Base-by-base conservation (phyloP, 179 eudicot genomes). In the Pouteria campechiana region DNA sequence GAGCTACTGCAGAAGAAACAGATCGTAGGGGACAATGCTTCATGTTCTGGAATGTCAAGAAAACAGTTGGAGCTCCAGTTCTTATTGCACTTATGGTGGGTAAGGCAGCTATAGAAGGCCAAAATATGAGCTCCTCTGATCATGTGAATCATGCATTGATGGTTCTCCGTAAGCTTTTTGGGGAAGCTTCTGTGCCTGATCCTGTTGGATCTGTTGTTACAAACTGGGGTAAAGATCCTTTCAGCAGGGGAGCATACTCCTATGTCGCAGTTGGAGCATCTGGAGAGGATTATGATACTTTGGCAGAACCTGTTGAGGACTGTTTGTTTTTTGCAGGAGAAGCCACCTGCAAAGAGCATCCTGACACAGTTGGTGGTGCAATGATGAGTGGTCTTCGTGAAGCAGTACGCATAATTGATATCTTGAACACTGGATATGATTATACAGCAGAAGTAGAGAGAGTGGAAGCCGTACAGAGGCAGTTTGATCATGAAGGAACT, bases 301-400 rank as follows among this genome's bases (percentile, higher is more conserved):
- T 92, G 48, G 99, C 94, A 20, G 69, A 70, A 53, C 99, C 99
- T 37, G 93, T 92, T 29, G 96, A 78, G 18, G 78, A 78, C 48
- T 83, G 94, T 67, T 57, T 92, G 41, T 87, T 92, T 72, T 92
- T 92, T 68, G 89, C 99, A 24, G 99, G 99, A 52, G 99, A 92
- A 74, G 99, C 99, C 37, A 92, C 99, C 18, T 92, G 99, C 69
- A 92, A 92, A 68, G 99, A 92, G 71, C 92, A 92, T 66, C 99
- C 99, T n/a, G 99, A 92, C 52, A 92, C 99, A 3, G 99, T 92
- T 32, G 99, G 99, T 45, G 99, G 99, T 65, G 99, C 99, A 49
- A 92, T 92, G 93, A 69, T 92, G 94, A 92, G 96, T 64, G 99
- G 99, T 66, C 75, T 92, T 41, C 75, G 96, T 21, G 99, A 92